Evolutionary conservation across 1,284 basidiomycete genomes (phyloP).

Genomic region (Ustilago shanxiensis): DNA sequence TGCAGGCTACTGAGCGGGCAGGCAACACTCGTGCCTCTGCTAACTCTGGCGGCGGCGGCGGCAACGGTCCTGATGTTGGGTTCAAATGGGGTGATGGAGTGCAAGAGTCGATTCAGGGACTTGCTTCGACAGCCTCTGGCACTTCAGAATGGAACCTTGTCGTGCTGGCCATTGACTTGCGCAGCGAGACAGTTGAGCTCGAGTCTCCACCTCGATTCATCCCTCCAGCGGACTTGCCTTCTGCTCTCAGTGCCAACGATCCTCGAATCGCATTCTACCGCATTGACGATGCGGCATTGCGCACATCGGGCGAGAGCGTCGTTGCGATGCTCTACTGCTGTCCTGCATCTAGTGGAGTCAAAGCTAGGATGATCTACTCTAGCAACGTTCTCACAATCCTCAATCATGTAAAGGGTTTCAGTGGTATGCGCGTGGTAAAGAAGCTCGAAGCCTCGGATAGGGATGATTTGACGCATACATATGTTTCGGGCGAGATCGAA

Average conservation of each 20-base stretch:
- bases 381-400: constrained; percentile 51
- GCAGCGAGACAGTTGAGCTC: constrained; percentile 46
- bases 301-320: constrained; percentile 40
- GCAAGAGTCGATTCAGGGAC: constrained; percentile 45
- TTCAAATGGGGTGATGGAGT: constrained; percentile 51
- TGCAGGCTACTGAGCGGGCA: constrained; percentile 46
- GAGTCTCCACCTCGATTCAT: constrained; percentile 50
- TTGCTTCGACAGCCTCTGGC: constrained; percentile 48
- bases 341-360: constrained; percentile 52
- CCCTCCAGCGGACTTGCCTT: constrained; percentile 38
- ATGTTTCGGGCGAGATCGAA: constrained; percentile 38
- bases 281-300: constrained; percentile 31
- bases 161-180: constrained; percentile 50
- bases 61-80: constrained; percentile 27
- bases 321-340: constrained; percentile 63
- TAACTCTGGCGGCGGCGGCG: constrained; percentile 8
- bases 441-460: constrained; percentile 50
- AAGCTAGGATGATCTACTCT: constrained; percentile 60
- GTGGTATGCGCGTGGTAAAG: constrained; percentile 54
- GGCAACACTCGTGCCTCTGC: neutral
- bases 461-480: constrained; percentile 33
- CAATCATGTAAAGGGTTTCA: constrained; percentile 51
- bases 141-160: constrained; percentile 60
- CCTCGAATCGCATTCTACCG: constrained; percentile 57
- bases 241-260: constrained; percentile 32